phyloP scores from a whole-genome alignment of 768 basidiomycete genomes.

The Rhizopogon vesiculosus region DNA sequence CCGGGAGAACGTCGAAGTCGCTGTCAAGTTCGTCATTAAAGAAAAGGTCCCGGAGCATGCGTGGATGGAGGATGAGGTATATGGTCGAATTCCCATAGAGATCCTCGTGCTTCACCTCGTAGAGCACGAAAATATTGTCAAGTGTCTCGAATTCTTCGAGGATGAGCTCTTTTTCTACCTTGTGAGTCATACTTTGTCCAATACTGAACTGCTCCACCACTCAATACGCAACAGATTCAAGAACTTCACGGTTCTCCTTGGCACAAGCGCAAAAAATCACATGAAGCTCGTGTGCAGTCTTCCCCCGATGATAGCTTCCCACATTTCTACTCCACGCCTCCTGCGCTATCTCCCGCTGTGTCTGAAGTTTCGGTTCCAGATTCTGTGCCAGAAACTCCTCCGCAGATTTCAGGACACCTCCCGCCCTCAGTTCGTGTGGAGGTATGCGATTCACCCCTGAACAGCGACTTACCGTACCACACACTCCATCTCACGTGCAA shows the following conservation, averaged over 20 bases:
- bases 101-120: constrained; percentile 70
- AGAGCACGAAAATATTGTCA: constrained; percentile 78
- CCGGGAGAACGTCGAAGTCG: constrained; percentile 61
- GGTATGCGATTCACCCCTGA: constrained; percentile 8
- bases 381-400: constrained; percentile 42
- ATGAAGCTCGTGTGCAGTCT: constrained; percentile 17
- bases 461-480: constrained; percentile 3
- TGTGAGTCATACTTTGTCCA: constrained; percentile 40
- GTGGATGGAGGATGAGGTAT: constrained; percentile 52
- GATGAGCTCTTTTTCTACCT: constrained; percentile 84
- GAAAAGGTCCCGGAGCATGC: constrained; percentile 50
- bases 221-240: constrained; percentile 54
- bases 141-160: constrained; percentile 80
- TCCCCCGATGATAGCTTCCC: constrained; percentile 15
- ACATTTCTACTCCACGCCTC: constrained; percentile 34
- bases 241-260: constrained; percentile 93
- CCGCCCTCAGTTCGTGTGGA: constrained; percentile 13
- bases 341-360: constrained; percentile 53
- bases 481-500: constrained; percentile 6
- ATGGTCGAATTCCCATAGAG: constrained; percentile 74
- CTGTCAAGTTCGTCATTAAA: constrained; percentile 94
- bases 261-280: constrained; percentile 43
- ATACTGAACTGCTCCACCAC: not conserved
- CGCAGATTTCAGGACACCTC: constrained; percentile 22
- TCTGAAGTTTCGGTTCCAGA: constrained; percentile 42